phyloP scores from a whole-genome alignment of 371 early-diverging fungal genomes.

The Batkoa obscura region DNA sequence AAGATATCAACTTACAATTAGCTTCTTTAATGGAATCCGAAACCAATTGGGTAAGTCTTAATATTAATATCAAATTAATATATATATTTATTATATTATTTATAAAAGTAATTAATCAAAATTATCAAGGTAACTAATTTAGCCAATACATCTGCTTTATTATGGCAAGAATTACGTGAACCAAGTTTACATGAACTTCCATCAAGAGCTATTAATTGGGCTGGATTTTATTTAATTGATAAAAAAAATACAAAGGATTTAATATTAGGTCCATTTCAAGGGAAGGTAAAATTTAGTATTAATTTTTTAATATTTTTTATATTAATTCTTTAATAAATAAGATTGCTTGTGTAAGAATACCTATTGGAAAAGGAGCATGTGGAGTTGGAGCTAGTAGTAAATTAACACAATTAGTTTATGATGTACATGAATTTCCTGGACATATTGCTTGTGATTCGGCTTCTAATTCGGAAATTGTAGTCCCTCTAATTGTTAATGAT shows the following conservation, averaged over 20 bases:
- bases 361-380: conserved; percentile 69
- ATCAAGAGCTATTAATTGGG: conserved; percentile 62
- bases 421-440: conserved; percentile 69
- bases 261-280: conserved; percentile 81
- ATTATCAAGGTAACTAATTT: conserved; percentile 53
- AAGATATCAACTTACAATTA: neutral
- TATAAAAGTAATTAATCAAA: too few species aligned
- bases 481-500: conserved; percentile 47
- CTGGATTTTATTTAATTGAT: conserved; percentile 62
- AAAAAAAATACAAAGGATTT: conserved; percentile 22
- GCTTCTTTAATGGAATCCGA: neutral
- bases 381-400: conserved; percentile 48
- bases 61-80: neutral
- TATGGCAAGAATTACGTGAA: conserved; percentile 54
- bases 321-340: conserved; percentile 4
- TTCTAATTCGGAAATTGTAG: conserved; percentile 72
- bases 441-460: conserved; percentile 87
- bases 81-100: neutral
- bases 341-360: conserved; percentile 71
- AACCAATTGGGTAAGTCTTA: conserved; percentile 1
- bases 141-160: conserved; percentile 57
- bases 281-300: conserved; percentile 24
- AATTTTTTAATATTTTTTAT: neutral
- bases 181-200: conserved; percentile 25
- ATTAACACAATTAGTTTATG: conserved; percentile 36